These are phyloP conservation scores for Corylus heterophylla DNA, from an alignment of 306 rosid species.

Conservation along the genomic window DNA sequence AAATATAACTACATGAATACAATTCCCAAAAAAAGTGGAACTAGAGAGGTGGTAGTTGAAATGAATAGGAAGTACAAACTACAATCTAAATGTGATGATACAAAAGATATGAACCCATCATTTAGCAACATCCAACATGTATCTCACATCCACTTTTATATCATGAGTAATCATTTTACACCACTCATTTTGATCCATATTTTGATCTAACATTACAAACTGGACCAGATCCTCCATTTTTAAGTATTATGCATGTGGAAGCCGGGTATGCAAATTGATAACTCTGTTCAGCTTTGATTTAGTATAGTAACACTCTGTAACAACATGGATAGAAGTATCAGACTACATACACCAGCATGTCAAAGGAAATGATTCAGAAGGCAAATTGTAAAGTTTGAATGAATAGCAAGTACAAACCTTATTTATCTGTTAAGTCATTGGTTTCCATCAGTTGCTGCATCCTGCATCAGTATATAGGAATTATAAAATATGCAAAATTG, in stretches of 20 bases:
- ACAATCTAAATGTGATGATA: no score
- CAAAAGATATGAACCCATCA: neutral
- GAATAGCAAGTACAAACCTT: conserved; percentile 16
- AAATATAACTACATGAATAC: neutral
- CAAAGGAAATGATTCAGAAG: neutral
- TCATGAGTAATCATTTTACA: conserved; percentile 4
- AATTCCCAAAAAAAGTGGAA: neutral
- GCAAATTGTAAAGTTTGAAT: neutral
- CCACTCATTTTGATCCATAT: neutral
- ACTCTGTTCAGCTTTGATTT: neutral
- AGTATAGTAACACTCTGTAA: neutral
- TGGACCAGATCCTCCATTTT: neutral
- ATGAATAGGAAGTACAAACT: no score
- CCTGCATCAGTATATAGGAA: conserved; percentile 47
- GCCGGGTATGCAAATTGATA: neutral
- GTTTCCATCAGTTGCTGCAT: conserved; percentile 49
- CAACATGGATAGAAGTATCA: neutral
- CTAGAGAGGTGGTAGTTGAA: no score
- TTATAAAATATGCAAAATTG: neutral
- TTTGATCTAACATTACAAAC: neutral
- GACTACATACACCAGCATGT: neutral
- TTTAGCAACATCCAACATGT: neutral
- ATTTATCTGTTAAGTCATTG: conserved; percentile 34
- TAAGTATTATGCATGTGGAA: neutral
- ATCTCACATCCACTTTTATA: neutral